A percentile compares a stretch with the other conserved stretches of the same genome.
phyloP scores from a whole-genome alignment of 805 yeast genomes.

The Hanseniaspora singularis region DNA sequence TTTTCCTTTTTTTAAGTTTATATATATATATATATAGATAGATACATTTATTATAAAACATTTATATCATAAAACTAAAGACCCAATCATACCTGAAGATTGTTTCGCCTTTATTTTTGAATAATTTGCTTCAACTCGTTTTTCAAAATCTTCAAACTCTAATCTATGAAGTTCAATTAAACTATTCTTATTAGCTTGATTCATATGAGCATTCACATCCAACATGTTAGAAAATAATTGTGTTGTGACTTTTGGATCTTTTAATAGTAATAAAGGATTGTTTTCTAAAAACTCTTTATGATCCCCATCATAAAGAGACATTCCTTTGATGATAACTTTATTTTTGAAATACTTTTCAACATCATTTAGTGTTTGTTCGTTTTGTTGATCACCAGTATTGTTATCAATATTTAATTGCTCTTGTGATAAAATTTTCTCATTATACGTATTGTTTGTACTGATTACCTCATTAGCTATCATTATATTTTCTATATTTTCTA shows the following conservation, averaged over 20 bases:
- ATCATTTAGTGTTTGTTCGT: background rate
- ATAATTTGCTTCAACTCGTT: background rate
- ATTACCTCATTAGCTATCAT: constrained; percentile 9
- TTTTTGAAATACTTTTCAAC: constrained; percentile 1
- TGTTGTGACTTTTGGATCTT: constrained; percentile 13
- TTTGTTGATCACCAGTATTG: background rate
- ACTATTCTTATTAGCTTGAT: background rate
- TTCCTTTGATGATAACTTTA: constrained; percentile 4
- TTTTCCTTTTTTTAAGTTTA: too few relatives aligned
- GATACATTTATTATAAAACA: too few relatives aligned
- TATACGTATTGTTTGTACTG: background rate
- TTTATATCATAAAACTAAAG: background rate
- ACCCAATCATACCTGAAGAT: background rate
- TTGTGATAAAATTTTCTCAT: background rate
- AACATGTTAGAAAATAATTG: constrained; percentile 9
- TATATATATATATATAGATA: too few relatives aligned
- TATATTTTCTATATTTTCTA: constrained; percentile 14
- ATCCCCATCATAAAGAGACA: constrained; percentile 4
- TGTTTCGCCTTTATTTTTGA: background rate
- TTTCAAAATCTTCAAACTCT: constrained; percentile 9
- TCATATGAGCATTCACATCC: constrained; percentile 3
- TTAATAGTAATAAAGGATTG: constrained; percentile 6
- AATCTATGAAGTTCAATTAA: constrained; percentile 3
- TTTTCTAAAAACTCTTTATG: constrained; percentile 4
- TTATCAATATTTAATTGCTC: background rate